phyloP scores from a whole-genome alignment of 148 eudicot genomes.

The Chenopodium berlandieri region DNA sequence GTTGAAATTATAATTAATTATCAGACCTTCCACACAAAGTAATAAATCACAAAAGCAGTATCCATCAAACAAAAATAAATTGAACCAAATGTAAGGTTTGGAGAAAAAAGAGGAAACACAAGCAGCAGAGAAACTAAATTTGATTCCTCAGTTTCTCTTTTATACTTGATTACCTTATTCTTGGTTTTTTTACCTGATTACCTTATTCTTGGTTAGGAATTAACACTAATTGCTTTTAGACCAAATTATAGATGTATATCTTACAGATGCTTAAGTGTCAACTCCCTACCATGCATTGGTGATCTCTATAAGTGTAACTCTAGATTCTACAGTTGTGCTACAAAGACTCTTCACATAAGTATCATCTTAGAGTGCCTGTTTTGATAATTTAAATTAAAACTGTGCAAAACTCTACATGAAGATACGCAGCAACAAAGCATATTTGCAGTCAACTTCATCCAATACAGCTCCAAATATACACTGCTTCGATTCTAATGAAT shows the following conservation, averaged over 20 bases:
- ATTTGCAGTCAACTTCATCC: not conserved
- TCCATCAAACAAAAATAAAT: not conserved
- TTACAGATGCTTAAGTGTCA: not conserved
- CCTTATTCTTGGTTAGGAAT: not conserved
- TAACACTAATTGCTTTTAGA: not conserved
- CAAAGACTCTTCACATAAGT: not conserved
- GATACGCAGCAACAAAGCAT: not conserved
- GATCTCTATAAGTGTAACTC: not conserved
- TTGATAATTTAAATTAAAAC: not conserved
- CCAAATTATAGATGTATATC: constrained; percentile 3
- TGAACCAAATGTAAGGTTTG: not conserved
- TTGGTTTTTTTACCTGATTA: not conserved
- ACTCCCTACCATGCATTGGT: not conserved
- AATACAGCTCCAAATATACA: not conserved
- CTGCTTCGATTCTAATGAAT: constrained; percentile 1
- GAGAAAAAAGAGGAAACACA: not conserved
- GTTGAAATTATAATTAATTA: not conserved
- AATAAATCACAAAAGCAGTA: constrained; percentile 3
- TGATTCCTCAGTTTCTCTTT: not conserved
- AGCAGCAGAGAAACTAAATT: not conserved
- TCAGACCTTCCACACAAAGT: not conserved
- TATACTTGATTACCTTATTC: not conserved
- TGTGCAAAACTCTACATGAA: not conserved
- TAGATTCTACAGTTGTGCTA: not conserved
- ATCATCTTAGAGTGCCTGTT: not conserved